phyloP scores from a whole-genome alignment of 805 yeast genomes.

The Nakazawaea ernobii region DNA sequence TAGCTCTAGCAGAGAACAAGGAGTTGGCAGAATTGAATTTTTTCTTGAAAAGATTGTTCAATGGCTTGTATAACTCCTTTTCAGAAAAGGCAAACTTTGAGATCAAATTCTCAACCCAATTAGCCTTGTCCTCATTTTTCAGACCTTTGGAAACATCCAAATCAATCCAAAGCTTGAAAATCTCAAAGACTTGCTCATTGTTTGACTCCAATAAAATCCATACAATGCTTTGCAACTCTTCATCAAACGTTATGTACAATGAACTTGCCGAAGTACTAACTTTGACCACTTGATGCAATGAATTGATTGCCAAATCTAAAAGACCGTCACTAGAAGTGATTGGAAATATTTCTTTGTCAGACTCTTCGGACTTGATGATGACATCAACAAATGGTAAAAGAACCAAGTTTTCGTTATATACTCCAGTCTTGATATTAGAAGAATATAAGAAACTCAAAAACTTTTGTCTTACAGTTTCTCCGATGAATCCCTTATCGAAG shows the following conservation, averaged over 20 bases:
- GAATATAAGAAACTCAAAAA: conserved; percentile 25
- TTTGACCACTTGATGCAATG: conserved; percentile 24
- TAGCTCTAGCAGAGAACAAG: conserved; percentile 18
- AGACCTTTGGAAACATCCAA: conserved; percentile 9
- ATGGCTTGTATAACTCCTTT: conserved; percentile 16
- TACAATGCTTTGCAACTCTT: conserved; percentile 17
- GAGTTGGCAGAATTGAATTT: conserved; percentile 25
- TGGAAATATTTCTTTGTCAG: conserved; percentile 24
- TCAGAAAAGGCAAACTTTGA: conserved; percentile 21
- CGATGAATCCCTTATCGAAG: conserved; percentile 35
- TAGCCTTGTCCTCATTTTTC: conserved; percentile 14
- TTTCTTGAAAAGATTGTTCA: conserved; percentile 19
- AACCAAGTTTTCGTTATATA: conserved; percentile 18
- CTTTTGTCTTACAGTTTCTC: conserved; percentile 21
- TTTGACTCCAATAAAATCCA: conserved; percentile 28
- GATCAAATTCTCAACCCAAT: conserved; percentile 25
- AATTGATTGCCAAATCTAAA: conserved; percentile 21
- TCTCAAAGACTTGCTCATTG: conserved; percentile 14
- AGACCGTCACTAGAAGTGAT: conserved; percentile 25
- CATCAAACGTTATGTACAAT: background rate
- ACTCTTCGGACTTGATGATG: conserved; percentile 15
- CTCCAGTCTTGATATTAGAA: conserved; percentile 28
- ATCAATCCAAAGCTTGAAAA: conserved; percentile 20
- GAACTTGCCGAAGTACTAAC: conserved; percentile 10
- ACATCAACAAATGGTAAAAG: conserved; percentile 18